Evolutionary conservation across 345 rosid genomes (phyloP).

Genomic region (Anastatica hierochuntica): DNA sequence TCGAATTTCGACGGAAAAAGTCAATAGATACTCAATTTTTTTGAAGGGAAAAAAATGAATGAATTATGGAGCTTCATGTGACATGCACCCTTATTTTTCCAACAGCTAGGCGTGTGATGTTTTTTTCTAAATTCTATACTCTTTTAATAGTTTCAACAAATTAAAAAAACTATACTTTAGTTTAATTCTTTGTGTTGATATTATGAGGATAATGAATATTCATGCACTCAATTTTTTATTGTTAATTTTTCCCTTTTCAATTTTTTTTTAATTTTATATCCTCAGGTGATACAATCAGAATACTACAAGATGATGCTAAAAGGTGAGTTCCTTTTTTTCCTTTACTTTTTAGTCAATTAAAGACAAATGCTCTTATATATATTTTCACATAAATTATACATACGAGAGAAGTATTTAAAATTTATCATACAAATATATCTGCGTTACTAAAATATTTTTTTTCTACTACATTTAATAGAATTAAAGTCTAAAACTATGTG

Average conservation of each 20-base stretch:
- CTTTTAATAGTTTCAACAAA: background rate
- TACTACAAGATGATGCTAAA: background rate
- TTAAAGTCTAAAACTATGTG: no score
- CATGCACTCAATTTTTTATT: background rate
- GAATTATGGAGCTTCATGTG: slow-evolving; percentile 2
- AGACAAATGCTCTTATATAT: background rate
- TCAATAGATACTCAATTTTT: background rate
- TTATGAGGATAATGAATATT: background rate
- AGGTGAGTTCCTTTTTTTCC: background rate
- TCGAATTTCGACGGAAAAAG: background rate
- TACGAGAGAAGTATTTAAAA: no score
- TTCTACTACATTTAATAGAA: no score
- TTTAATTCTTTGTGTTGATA: background rate
- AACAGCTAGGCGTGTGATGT: background rate
- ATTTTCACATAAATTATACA: background rate
- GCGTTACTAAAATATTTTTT: no score
- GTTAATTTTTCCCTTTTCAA: background rate
- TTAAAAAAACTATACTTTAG: no score
- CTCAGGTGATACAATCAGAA: slow-evolving; percentile 1
- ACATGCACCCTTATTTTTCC: background rate
- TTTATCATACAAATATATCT: no score
- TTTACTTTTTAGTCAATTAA: background rate
- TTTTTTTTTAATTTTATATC: background rate
- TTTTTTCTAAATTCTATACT: background rate
- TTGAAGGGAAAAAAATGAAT: background rate